Conservation (phyloP, 176 grass and related monocot genomes). For the Oropetium thomaeum region DNA sequence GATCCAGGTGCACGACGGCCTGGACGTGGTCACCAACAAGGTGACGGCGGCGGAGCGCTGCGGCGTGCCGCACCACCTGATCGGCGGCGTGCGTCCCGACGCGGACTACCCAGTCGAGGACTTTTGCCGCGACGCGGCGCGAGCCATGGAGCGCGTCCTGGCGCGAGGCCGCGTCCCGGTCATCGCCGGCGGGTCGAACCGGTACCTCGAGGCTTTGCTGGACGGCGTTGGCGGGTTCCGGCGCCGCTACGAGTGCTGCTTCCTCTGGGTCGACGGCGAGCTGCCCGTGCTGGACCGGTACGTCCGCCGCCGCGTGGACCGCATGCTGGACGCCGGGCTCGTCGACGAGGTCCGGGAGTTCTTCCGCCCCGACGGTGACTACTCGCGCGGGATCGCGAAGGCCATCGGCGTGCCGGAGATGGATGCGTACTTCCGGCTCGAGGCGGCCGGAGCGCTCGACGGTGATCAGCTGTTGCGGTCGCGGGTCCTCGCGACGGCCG, state of each 20-base stretch:
- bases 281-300: neutral
- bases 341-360: neutral
- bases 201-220: slow-evolving; percentile 14
- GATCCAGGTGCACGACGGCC: slow-evolving; percentile 30
- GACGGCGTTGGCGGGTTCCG: neutral
- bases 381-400: slow-evolving; percentile 31
- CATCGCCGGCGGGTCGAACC: slow-evolving; percentile 29
- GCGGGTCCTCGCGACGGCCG: slow-evolving; percentile 18
- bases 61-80: slow-evolving; percentile 34
- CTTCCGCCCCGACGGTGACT: slow-evolving; percentile 6
- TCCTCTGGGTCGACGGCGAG: slow-evolving; percentile 22
- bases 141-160: neutral
- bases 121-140: neutral
- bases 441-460: neutral
- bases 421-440: slow-evolving; percentile 38
- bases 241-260: slow-evolving; percentile 4
- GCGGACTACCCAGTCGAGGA: neutral
- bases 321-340: slow-evolving; percentile 27
- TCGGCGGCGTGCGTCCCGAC: neutral
- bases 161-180: slow-evolving; percentile 12
- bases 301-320: slow-evolving; percentile 16
- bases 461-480: neutral
- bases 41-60: neutral
- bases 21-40: slow-evolving; percentile 28
- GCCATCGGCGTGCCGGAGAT: slow-evolving; percentile 54